Percentiles rank a stretch among this genome's conserved stretches.
Conservation (phyloP, 768 basidiomycete genomes). For the Mrakia frigida region DNA sequence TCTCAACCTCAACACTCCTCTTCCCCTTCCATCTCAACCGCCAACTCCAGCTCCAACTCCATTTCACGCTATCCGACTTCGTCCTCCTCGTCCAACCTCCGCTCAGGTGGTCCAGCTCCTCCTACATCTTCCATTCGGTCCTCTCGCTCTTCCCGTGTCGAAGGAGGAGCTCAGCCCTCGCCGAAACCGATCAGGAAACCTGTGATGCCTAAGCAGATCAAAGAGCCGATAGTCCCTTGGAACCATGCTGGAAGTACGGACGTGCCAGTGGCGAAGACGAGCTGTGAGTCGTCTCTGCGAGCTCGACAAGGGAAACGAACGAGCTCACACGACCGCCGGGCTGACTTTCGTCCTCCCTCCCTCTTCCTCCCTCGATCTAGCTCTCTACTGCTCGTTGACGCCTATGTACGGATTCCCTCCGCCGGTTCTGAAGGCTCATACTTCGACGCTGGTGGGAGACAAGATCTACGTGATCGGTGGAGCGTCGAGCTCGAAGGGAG, state of each 20-base stretch:
- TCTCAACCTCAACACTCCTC: neutral
- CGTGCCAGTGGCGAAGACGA: constrained; percentile 9
- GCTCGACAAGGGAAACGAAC: neutral
- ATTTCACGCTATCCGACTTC: neutral
- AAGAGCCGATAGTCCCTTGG: neutral
- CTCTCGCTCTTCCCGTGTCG: neutral
- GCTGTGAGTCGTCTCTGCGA: neutral
- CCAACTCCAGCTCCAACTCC: neutral
- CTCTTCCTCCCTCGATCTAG: neutral
- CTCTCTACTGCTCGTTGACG: constrained; percentile 13
- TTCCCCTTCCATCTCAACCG: neutral
- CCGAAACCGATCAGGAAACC: neutral
- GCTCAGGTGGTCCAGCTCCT: neutral
- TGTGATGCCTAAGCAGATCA: constrained; percentile 7
- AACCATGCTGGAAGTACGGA: neutral
- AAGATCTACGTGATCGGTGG: constrained; percentile 28
- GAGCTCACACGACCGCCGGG: no score
- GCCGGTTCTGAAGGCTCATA: constrained; percentile 26
- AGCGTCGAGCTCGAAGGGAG: neutral
- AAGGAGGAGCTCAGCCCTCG: neutral
- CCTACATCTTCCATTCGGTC: neutral
- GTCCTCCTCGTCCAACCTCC: neutral
- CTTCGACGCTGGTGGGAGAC: constrained; percentile 20
- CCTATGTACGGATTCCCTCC: constrained; percentile 17
- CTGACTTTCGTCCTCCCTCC: neutral